phyloP scores from a whole-genome alignment of 116 monocot genomes.

The Cymodocea nodosa region DNA sequence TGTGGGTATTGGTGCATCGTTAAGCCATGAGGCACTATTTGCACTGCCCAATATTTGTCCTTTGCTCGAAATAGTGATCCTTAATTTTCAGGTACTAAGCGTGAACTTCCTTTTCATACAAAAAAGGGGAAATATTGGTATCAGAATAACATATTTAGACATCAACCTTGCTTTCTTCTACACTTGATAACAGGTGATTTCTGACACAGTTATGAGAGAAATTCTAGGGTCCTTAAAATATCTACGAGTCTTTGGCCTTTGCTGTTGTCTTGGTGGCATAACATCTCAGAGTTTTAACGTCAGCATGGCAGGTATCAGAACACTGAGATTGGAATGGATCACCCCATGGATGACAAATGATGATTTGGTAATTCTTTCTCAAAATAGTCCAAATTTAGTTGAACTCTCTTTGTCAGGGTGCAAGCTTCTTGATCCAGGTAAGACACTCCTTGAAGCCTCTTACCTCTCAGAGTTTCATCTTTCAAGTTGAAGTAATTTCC shows the following conservation, averaged over 20 bases:
- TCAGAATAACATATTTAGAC: background rate
- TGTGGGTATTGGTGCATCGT: slow-evolving; percentile 48
- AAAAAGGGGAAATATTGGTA: background rate
- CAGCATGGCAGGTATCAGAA: slow-evolving; percentile 24
- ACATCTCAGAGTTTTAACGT: slow-evolving; percentile 31
- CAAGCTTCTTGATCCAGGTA: slow-evolving; percentile 62
- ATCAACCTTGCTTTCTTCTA: background rate
- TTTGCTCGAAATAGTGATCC: slow-evolving; percentile 36
- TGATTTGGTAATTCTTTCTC: slow-evolving; percentile 36
- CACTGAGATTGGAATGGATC: slow-evolving; percentile 49
- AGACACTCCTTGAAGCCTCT: background rate
- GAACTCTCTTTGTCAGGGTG: slow-evolving; percentile 70
- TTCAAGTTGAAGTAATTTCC: background rate
- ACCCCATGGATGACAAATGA: slow-evolving; percentile 67
- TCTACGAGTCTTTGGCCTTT: slow-evolving; percentile 27
- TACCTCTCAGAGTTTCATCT: background rate
- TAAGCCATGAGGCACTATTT: slow-evolving; percentile 23
- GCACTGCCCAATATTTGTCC: slow-evolving; percentile 41
- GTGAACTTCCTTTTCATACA: background rate
- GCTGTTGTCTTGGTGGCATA: slow-evolving; percentile 50
- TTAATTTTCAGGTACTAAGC: slow-evolving; percentile 54
- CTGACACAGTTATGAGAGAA: slow-evolving; percentile 38
- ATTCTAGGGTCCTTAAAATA: slow-evolving; percentile 28
- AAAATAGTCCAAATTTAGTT: slow-evolving; percentile 33
- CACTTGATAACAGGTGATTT: slow-evolving; percentile 31